Evolutionary conservation across 805 yeast genomes (phyloP).

Genomic region (Pichia scutulata): DNA sequence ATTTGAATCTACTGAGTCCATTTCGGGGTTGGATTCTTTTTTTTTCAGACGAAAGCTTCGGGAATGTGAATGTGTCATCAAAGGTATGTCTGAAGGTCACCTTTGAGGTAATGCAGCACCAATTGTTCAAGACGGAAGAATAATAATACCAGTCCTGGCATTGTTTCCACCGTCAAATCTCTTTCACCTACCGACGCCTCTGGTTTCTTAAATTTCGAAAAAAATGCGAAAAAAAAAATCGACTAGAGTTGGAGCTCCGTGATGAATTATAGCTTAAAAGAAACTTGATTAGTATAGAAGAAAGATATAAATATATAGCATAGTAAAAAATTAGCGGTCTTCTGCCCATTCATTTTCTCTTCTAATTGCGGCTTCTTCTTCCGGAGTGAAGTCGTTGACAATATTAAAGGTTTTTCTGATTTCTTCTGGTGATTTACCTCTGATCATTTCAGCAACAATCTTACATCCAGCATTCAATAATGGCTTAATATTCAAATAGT

Average conservation of each 20-base stretch:
- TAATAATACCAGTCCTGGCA: neutral
- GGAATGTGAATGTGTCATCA: neutral
- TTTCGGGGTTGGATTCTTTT: neutral
- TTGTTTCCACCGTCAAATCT: neutral
- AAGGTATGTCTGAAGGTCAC: neutral
- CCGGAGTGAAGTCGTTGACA: conserved; percentile 77
- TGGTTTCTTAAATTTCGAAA: neutral
- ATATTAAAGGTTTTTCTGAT: conserved; percentile 74
- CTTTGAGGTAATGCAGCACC: neutral
- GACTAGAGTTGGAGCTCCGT: no score
- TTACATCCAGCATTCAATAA: conserved; percentile 73
- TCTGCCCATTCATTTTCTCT: conserved; percentile 91
- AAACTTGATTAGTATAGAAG: neutral
- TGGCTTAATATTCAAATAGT: conserved; percentile 68
- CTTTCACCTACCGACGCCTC: neutral
- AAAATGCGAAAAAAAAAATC: neutral
- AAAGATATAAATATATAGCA: neutral
- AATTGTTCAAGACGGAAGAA: neutral
- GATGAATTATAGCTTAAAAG: neutral
- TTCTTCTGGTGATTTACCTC: conserved; percentile 74
- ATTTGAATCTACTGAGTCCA: neutral
- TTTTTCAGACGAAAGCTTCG: conserved; percentile 7
- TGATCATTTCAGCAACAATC: conserved; percentile 77
- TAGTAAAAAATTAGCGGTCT: conserved; percentile 43
- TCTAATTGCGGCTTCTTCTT: conserved; percentile 81